Percentiles rank a stretch among this genome's conserved stretches.
phyloP scores from a whole-genome alignment of 768 basidiomycete genomes.

The Leccinum truebloodii region DNA sequence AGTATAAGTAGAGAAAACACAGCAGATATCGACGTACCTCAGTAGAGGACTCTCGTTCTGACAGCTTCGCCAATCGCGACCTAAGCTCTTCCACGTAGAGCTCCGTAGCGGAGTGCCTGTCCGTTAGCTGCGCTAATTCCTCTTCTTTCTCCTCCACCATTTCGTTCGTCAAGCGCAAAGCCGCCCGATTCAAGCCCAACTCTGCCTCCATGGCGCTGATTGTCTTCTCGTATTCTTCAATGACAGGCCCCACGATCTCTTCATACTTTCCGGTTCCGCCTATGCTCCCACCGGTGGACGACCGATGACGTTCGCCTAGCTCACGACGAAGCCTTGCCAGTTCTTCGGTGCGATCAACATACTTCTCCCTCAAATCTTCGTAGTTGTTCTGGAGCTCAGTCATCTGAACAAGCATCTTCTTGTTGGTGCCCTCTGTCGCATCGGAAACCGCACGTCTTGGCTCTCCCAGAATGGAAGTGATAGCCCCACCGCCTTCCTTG shows the following conservation, averaged over 20 bases:
- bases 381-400: constrained; percentile 84
- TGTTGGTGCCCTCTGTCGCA: constrained; percentile 60
- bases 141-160: constrained; percentile 91
- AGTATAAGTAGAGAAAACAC: constrained; percentile 1
- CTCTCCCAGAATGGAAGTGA: constrained; percentile 28
- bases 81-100: constrained; percentile 87
- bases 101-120: constrained; percentile 77
- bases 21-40: constrained; percentile 57
- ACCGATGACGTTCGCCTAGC: constrained; percentile 71
- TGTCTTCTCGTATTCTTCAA: constrained; percentile 98
- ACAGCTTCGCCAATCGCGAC: constrained; percentile 73
- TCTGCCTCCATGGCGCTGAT: constrained; percentile 94
- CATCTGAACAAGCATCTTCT: constrained; percentile 79
- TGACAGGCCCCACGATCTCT: constrained; percentile 95
- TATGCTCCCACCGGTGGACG: constrained; percentile 55
- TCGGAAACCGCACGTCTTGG: constrained; percentile 34
- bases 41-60: constrained; percentile 87
- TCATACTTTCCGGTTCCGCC: constrained; percentile 80
- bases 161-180: constrained; percentile 88
- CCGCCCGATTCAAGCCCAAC: constrained; percentile 82
- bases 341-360: constrained; percentile 87
- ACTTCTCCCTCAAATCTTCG: constrained; percentile 79
- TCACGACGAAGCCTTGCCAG: constrained; percentile 78
- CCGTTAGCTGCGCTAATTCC: constrained; percentile 63
- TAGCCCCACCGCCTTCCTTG: constrained; percentile 60